A percentile compares a stretch with the other conserved stretches of the same genome.
Conservation (phyloP, 1,139 yeast species). For the Candida mesenterica region DNA sequence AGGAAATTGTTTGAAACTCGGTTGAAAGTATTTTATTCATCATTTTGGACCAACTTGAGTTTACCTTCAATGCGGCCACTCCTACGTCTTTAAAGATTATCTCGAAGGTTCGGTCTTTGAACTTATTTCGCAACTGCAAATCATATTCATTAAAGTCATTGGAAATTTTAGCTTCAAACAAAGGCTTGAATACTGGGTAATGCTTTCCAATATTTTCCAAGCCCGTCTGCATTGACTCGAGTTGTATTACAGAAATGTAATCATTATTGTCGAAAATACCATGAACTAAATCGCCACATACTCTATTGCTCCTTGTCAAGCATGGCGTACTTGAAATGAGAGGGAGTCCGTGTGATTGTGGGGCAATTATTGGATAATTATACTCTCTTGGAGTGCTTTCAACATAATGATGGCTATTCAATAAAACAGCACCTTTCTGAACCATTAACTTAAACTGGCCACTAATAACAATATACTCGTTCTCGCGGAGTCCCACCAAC, state of each 20-base stretch:
- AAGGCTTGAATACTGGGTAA: slow-evolving; percentile 49
- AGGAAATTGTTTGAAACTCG: neutral
- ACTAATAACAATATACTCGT: slow-evolving; percentile 51
- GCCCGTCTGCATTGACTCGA: slow-evolving; percentile 41
- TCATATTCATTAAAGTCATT: slow-evolving; percentile 14
- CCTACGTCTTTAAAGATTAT: slow-evolving; percentile 32
- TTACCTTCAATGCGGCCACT: slow-evolving; percentile 23
- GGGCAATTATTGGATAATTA: slow-evolving; percentile 41
- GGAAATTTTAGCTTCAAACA: slow-evolving; percentile 23
- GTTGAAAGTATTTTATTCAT: slow-evolving; percentile 9
- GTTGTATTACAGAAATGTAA: slow-evolving; percentile 44
- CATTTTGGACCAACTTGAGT: slow-evolving; percentile 20
- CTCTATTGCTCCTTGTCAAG: neutral
- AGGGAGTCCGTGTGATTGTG: slow-evolving; percentile 56
- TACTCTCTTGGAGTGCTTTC: slow-evolving; percentile 22
- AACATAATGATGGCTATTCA: slow-evolving; percentile 54
- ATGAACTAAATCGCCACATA: slow-evolving; percentile 20
- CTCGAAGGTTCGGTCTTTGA: slow-evolving; percentile 33
- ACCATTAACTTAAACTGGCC: slow-evolving; percentile 60
- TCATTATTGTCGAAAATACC: slow-evolving; percentile 11
- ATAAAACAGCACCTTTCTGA: slow-evolving; percentile 56
- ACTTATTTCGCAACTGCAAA: slow-evolving; percentile 11
- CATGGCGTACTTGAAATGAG: slow-evolving; percentile 42
- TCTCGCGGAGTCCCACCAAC: slow-evolving; percentile 40
- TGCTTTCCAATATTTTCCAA: slow-evolving; percentile 46